A percentile compares a stretch with the other conserved stretches of the same genome.
These are phyloP conservation scores for Microdochium bolleyi DNA, from an alignment of 2,329 filamentous ascomycete genomes.

Conservation along the genomic window DNA sequence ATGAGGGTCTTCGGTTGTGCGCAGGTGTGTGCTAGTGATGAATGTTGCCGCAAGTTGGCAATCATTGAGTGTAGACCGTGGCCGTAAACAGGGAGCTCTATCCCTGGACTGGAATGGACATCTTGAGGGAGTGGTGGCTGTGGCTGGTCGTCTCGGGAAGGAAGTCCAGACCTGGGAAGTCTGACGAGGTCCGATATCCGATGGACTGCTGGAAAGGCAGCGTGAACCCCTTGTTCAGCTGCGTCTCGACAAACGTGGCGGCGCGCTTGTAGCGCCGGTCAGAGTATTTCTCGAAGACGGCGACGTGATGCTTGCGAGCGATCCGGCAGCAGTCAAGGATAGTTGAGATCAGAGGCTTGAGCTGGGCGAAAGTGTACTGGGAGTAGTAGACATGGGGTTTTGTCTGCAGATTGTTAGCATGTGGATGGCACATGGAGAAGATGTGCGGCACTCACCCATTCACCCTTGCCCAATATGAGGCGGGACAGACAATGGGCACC, in stretches of 20 bases:
- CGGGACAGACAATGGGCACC: constrained; percentile 89
- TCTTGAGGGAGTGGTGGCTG: constrained; percentile 10
- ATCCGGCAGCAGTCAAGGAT: constrained; percentile 84
- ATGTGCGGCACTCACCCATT: constrained; percentile 63
- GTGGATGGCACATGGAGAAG: background rate
- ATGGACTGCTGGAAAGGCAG: constrained; percentile 29
- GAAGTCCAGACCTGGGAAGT: constrained; percentile 6
- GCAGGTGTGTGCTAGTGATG: background rate
- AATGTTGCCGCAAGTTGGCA: background rate
- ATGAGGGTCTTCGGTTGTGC: too few species aligned
- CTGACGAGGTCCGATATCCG: constrained; percentile 5
- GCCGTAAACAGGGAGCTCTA: constrained; percentile 1
- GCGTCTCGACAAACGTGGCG: constrained; percentile 69
- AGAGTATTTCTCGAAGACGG: constrained; percentile 87
- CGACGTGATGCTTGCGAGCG: constrained; percentile 72
- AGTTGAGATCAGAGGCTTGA: constrained; percentile 67
- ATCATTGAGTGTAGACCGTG: background rate
- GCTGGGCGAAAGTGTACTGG: constrained; percentile 80
- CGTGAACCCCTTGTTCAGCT: constrained; percentile 55
- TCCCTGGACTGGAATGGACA: constrained; percentile 16
- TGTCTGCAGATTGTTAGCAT: constrained; percentile 40
- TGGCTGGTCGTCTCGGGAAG: constrained; percentile 4
- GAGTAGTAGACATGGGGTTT: constrained; percentile 85
- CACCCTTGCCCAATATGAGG: constrained; percentile 81
- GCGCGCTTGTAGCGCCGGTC: constrained; percentile 83